Evolutionary conservation across 2,329 filamentous ascomycete genomes (phyloP).

Genomic region (Fusarium austroafricanum): DNA sequence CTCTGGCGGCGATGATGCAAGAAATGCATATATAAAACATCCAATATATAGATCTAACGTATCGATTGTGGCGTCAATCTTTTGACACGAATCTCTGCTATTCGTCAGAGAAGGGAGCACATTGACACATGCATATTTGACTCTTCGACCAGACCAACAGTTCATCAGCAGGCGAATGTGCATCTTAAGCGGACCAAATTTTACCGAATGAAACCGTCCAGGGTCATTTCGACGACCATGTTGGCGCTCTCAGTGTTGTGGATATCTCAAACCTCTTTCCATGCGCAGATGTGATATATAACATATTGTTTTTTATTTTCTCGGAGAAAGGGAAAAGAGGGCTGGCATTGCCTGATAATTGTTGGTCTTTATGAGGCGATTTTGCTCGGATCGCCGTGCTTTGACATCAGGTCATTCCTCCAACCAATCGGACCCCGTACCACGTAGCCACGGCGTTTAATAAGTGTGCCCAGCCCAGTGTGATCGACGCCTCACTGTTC

Average conservation of each 20-base stretch:
- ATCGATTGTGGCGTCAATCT: too few species aligned
- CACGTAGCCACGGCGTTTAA: neutral
- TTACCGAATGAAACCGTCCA: neutral
- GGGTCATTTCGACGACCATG: neutral
- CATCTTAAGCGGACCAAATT: neutral
- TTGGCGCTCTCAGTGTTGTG: neutral
- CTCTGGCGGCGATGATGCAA: neutral
- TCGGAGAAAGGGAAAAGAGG: neutral
- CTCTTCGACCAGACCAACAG: too few species aligned
- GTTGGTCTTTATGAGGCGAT: neutral
- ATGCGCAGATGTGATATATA: neutral
- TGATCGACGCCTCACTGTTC: neutral
- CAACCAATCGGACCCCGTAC: neutral
- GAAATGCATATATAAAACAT: neutral
- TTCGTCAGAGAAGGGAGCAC: too few species aligned
- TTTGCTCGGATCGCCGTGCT: neutral
- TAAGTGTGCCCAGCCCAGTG: neutral
- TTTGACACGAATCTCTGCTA: too few species aligned
- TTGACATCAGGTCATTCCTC: slow-evolving; percentile 2
- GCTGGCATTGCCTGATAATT: neutral
- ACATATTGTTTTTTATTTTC: neutral
- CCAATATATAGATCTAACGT: too few species aligned
- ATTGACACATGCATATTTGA: too few species aligned
- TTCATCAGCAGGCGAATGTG: too few species aligned
- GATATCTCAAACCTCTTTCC: neutral